Conservation (phyloP, 345 rosid species). For the Citrus cavaleriei region DNA sequence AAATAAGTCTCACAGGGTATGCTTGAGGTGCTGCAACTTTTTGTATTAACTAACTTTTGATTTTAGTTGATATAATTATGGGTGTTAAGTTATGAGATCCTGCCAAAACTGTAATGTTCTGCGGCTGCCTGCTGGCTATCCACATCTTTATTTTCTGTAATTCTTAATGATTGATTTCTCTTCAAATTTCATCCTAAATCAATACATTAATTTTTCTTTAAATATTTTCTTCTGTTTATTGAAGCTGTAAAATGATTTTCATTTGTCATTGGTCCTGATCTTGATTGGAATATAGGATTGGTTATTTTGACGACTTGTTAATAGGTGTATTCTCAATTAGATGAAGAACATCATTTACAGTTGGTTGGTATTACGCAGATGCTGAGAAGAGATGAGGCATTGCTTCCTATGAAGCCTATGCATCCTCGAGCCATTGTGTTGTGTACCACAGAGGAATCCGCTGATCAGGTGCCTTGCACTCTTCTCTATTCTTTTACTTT, state of each 20-base stretch:
- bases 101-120: not conserved
- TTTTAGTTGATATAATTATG: not conserved
- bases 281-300: not conserved
- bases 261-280: not conserved
- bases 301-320: not conserved
- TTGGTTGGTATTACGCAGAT: constrained; percentile 31
- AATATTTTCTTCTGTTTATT: not conserved
- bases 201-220: not conserved
- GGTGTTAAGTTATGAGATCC: not conserved
- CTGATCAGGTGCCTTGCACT: constrained; percentile 44
- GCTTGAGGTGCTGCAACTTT: too few relatives aligned
- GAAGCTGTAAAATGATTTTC: not conserved
- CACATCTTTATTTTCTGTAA: not conserved
- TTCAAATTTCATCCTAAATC: not conserved
- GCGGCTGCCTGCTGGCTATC: not conserved
- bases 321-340: not conserved
- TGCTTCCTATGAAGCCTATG: constrained; percentile 48
- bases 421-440: constrained; percentile 66
- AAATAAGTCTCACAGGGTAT: too few relatives aligned
- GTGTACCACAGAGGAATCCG: constrained; percentile 56
- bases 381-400: constrained; percentile 49
- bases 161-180: not conserved
- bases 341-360: not conserved
- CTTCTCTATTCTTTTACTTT: not conserved
- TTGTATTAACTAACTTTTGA: not conserved